Conservation (phyloP, 2,329 filamentous ascomycete species). For the Harringtonia aguacate region DNA sequence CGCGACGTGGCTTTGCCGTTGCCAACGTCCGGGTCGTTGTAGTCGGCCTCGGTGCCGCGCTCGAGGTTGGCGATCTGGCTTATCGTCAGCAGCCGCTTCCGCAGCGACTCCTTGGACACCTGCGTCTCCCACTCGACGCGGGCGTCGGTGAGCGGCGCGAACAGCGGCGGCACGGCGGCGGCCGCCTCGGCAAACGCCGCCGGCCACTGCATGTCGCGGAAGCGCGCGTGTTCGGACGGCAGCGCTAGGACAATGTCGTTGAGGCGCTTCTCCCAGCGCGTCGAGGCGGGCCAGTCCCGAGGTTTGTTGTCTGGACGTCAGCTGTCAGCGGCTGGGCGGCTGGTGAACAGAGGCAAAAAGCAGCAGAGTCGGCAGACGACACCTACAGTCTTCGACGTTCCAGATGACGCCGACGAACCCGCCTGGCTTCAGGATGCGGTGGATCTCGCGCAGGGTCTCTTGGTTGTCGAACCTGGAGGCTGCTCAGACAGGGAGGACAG, state of each 20-base stretch:
- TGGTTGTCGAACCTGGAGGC: constrained; percentile 53
- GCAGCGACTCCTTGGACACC: constrained; percentile 48
- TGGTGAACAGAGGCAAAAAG: not conserved
- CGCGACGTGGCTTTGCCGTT: constrained; percentile 24
- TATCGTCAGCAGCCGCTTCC: constrained; percentile 53
- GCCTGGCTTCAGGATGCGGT: constrained; percentile 50
- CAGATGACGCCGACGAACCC: constrained; percentile 57
- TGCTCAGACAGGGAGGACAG: not conserved
- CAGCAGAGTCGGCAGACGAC: not conserved
- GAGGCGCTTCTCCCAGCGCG: constrained; percentile 50
- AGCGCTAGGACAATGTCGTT: constrained; percentile 46
- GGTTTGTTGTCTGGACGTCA: constrained; percentile 50
- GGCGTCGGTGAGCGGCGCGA: constrained; percentile 51
- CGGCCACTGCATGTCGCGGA: constrained; percentile 54
- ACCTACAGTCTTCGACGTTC: constrained; percentile 62
- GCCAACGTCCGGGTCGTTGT: not conserved
- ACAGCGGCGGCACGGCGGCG: constrained; percentile 30
- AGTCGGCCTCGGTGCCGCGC: constrained; percentile 29
- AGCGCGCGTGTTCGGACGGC: constrained; percentile 49
- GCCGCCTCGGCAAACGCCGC: constrained; percentile 46
- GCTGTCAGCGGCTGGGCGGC: no score
- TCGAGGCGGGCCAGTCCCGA: constrained; percentile 39
- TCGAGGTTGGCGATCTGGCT: constrained; percentile 52
- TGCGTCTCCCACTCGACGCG: constrained; percentile 45
- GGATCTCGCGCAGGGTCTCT: constrained; percentile 52